These are phyloP conservation scores for Alternaria viburni DNA, from an alignment of 2,329 filamentous ascomycete genomes.

Conservation along the genomic window DNA sequence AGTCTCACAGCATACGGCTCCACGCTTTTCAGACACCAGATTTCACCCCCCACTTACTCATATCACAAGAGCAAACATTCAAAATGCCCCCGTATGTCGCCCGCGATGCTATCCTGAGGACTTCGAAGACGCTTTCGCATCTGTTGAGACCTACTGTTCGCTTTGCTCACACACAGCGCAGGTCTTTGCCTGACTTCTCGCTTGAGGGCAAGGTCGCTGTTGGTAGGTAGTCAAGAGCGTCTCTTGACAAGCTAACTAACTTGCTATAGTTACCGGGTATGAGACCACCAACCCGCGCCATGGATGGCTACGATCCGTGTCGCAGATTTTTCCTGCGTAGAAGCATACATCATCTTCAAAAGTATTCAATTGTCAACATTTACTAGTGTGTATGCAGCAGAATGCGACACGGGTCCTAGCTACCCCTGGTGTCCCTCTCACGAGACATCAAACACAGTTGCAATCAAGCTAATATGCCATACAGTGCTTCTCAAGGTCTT, in stretches of 20 bases:
- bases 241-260: background rate
- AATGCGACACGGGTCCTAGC: background rate
- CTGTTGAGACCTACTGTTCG: conserved; percentile 2
- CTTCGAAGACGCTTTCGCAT: conserved; percentile 2
- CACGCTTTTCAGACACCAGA: background rate
- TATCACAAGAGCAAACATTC: background rate
- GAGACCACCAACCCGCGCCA: background rate
- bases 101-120: conserved; percentile 4
- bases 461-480: background rate
- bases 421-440: background rate
- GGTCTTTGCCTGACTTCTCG: conserved; percentile 20
- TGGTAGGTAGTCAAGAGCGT: conserved; percentile 1
- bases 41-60: background rate
- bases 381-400: background rate
- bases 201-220: conserved; percentile 24
- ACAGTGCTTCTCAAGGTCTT: conserved; percentile 36
- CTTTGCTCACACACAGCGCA: conserved; percentile 16
- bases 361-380: background rate
- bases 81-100: conserved; percentile 22
- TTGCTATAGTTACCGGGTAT: conserved; percentile 1
- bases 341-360: background rate
- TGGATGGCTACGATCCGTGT: background rate
- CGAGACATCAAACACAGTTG: background rate
- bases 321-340: background rate
- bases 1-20: background rate